Base-by-base conservation (phyloP, 768 basidiomycete genomes). In the Rhodotorula paludigena region DNA sequence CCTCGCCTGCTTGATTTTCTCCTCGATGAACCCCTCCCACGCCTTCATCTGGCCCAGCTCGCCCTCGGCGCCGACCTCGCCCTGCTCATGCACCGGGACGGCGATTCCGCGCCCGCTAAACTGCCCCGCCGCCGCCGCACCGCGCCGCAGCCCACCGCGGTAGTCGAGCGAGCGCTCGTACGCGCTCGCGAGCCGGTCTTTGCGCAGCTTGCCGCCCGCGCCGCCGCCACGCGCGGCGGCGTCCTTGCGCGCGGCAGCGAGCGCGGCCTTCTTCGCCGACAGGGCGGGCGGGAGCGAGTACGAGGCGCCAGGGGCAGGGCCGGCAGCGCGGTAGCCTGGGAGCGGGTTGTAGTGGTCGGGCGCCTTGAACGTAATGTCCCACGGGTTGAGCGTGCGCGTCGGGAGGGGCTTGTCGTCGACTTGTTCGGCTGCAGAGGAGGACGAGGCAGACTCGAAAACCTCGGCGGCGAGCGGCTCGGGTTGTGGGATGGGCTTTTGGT, bases 1-100 rank as follows among this genome's bases (percentile, higher is more conserved):
- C 30, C 85, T 80, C 23, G 86, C 87, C 81, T 82, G 84, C 87
- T 88, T 71, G 45, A 51, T 30, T 65, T 54, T 59, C 18, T 66
- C 57, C 54, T 71, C 69, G 12, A 66, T 57, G 23, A 66, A 60
- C 16, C 61, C 64, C 18, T 58, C 64, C 38, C 48, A 71, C 0
- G 30, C 56, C 2, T 56, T 3, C 60, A 71, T 58, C 32, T 47
- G 18, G 4, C 64, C 64, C n/a, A 23, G 16, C 21, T 53, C 28
- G 8, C 32, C 52, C 35, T 35, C 35, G 3, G 38, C 54, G 9
- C 54, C 54, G 4, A 11, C 38, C 23, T 39, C 35, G 54, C 44
- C 54, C n/a, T 42, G 5, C 12, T 36, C 42, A 5, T 42, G 36
- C 56, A 56, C 25, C 25, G 48, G 45, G 1, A 55, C 54, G 15